phyloP scores from a whole-genome alignment of 768 basidiomycete genomes.

The Vararia minispora region DNA sequence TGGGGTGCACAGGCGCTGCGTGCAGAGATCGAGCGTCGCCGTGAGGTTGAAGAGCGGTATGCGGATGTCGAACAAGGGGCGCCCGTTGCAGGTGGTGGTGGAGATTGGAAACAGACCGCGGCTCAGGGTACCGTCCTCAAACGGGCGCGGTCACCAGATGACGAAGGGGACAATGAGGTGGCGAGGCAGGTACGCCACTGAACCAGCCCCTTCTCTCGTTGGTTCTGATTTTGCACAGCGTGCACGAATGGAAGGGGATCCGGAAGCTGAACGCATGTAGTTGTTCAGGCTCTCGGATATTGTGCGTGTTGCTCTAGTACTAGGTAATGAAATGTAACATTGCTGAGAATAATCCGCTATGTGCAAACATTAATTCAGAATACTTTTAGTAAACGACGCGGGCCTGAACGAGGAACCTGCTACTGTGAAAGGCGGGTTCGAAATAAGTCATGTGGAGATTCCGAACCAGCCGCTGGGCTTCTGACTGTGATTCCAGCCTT shows the following conservation, averaged over 20 bases:
- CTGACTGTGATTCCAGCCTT: constrained; percentile 42
- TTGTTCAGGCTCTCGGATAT: constrained; percentile 6
- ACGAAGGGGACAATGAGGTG: constrained; percentile 58
- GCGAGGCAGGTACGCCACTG: constrained; percentile 37
- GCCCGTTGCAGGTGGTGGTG: constrained; percentile 75
- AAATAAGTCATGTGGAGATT: constrained; percentile 47
- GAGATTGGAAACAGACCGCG: constrained; percentile 63
- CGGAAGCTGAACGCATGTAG: constrained; percentile 64
- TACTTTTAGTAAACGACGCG: constrained; percentile 36
- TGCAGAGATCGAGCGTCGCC: constrained; percentile 60
- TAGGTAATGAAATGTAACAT: too few species aligned
- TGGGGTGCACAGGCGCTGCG: constrained; percentile 86
- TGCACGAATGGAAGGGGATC: constrained; percentile 51
- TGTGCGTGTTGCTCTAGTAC: constrained; percentile 13
- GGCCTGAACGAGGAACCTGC: constrained; percentile 34
- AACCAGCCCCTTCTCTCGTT: not conserved
- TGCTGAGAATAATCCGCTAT: constrained; percentile 1
- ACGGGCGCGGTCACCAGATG: constrained; percentile 67
- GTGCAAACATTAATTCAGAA: not conserved
- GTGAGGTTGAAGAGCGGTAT: constrained; percentile 82
- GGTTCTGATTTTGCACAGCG: constrained; percentile 37
- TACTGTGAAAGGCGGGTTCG: constrained; percentile 23
- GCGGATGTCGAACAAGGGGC: constrained; percentile 69
- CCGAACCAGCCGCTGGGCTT: constrained; percentile 62
- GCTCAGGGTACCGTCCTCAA: constrained; percentile 37